Evolutionary conservation across 1,284 basidiomycete species (phyloP).

Genomic region (Dichomitus squalens): DNA sequence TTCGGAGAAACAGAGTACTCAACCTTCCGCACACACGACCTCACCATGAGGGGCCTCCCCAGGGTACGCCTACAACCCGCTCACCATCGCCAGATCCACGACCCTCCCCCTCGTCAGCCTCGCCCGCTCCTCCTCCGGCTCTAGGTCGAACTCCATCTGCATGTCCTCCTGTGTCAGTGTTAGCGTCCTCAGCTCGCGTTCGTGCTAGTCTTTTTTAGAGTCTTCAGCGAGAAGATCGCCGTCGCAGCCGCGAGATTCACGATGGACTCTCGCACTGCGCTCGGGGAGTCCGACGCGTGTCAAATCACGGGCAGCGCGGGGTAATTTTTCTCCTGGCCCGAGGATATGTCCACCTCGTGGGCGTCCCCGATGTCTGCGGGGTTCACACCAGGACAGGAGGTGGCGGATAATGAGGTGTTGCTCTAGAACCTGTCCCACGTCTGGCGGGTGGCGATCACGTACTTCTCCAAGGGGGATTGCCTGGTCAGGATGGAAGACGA

Average conservation of each 20-base stretch:
- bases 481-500: constrained; percentile 41
- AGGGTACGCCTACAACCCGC: constrained; percentile 56
- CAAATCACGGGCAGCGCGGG: constrained; percentile 44
- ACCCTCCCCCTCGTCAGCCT: constrained; percentile 60
- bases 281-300: constrained; percentile 62
- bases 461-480: constrained; percentile 55
- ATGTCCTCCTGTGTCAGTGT: constrained; percentile 58
- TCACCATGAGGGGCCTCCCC: constrained; percentile 51
- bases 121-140: constrained; percentile 44
- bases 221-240: constrained; percentile 47
- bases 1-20: constrained; percentile 26
- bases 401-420: constrained; percentile 16
- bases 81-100: constrained; percentile 67
- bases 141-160: constrained; percentile 51
- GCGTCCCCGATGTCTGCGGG: not conserved
- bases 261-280: constrained; percentile 45
- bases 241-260: constrained; percentile 40
- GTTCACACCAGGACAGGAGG: constrained; percentile 1
- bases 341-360: constrained; percentile 3
- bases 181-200: constrained; percentile 47
- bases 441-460: constrained; percentile 42
- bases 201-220: no score
- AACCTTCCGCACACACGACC: constrained; percentile 60
- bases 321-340: constrained; percentile 22
- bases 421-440: constrained; percentile 47